These are phyloP conservation scores for Ganoderma lingzhi DNA, from an alignment of 1,284 basidiomycete genomes.

Conservation along the genomic window DNA sequence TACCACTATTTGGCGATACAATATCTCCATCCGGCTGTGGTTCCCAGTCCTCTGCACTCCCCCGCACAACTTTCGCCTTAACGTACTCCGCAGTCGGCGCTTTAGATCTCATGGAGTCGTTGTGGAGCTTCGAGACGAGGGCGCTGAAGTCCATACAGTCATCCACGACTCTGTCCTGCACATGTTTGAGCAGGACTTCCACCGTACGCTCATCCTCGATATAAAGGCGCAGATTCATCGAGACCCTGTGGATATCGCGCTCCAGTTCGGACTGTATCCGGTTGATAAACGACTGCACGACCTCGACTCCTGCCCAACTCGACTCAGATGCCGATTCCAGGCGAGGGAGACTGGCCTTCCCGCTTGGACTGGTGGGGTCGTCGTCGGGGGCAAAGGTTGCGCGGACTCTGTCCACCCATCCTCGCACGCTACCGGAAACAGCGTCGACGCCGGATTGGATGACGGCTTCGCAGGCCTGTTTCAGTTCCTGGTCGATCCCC, in stretches of 20 bases:
- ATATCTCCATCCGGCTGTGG: not conserved
- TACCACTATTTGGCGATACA: conserved; percentile 5
- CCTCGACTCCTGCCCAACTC: conserved; percentile 55
- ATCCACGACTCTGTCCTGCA: conserved; percentile 77
- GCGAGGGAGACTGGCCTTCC: conserved; percentile 32
- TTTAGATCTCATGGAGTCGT: conserved; percentile 44
- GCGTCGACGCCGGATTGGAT: conserved; percentile 70
- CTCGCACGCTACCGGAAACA: conserved; percentile 60
- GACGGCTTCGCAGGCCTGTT: conserved; percentile 82
- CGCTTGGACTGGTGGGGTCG: conserved; percentile 31
- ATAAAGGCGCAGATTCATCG: conserved; percentile 71
- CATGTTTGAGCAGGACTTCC: conserved; percentile 77
- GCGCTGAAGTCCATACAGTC: conserved; percentile 77
- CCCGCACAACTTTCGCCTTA: conserved; percentile 43
- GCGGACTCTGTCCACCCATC: conserved; percentile 65
- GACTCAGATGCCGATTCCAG: conserved; percentile 28
- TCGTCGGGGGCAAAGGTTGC: conserved; percentile 38
- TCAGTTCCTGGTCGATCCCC: conserved; percentile 87
- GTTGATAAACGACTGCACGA: conserved; percentile 58
- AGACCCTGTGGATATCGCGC: conserved; percentile 62
- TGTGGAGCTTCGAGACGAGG: conserved; percentile 49
- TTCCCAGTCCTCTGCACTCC: conserved; percentile 39
- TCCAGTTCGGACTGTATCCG: conserved; percentile 61
- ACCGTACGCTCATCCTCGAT: conserved; percentile 84
- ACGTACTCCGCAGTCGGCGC: conserved; percentile 48